Base-by-base conservation (phyloP, 176 grass and related monocot genomes). In the Ensete ventricosum region DNA sequence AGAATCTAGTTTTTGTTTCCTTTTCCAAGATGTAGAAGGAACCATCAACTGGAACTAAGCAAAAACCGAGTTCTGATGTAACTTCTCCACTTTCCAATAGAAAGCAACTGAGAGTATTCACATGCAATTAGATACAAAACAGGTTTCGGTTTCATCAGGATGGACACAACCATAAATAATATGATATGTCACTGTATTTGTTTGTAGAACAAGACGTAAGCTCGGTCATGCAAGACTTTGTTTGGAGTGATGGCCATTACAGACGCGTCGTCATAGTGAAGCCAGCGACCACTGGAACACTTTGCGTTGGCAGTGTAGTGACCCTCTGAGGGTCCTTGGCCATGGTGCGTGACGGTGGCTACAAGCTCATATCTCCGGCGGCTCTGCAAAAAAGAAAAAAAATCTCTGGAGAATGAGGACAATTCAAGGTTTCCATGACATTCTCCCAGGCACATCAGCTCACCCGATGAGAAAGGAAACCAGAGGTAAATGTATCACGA, bases 201-300 rank as follows among this genome's bases (percentile, higher is more conserved):
- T 57, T 91, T 87, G 82, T 98, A 98, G 77, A 98, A 98, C 62
- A 98, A 77, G 73, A 94, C 76, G 75, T 98, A 98, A 11, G 90
- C 90, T 67, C 85, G 86, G 57, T 94, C 88, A 70, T 91, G 88
- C 82, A 98, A 82, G 54, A 94, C 88, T 62, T 83, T 82, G 53
- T 89, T 85, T 77, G 66, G 34, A 12, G 43, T 55, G 9, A 94
- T 63, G 17, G 83, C 78, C 7, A 48, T 65, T 50, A 91, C 88
- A 1, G 73, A 60, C 9, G 68, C 76, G 57, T 98, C 95, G n/a
- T 98, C 90, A 1, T 89, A 98, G 14, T 70, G 86, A 72, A 98
- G 84, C 95, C 95, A 98, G 60, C 84, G 82, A 29, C 86, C 81
- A 7, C 62, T 74, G 12, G 78, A 79, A 83, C 83, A 75, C 76